Conservation (phyloP, 2,329 filamentous ascomycete genomes). For the Colletotrichum destructivum region DNA sequence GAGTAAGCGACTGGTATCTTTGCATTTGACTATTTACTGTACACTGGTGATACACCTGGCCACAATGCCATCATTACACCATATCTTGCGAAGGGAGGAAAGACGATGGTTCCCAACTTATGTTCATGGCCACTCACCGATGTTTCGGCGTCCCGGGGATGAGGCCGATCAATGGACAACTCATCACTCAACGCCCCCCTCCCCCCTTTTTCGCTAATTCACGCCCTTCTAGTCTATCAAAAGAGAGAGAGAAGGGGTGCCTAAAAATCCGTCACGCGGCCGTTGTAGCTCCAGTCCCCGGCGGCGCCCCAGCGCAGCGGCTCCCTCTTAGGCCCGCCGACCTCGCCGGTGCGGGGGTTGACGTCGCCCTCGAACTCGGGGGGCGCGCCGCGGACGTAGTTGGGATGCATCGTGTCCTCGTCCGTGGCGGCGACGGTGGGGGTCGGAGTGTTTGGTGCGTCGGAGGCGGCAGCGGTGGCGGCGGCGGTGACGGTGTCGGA, state of each 20-base stretch:
- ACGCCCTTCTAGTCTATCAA: no score
- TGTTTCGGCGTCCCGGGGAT: neutral
- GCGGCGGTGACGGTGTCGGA: slow-evolving; percentile 42
- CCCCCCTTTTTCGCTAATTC: neutral
- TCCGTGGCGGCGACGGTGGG: slow-evolving; percentile 49
- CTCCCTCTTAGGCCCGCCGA: slow-evolving; percentile 98
- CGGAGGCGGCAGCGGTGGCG: slow-evolving; percentile 34
- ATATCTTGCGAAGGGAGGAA: neutral
- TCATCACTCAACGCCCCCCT: neutral
- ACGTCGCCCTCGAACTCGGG: slow-evolving; percentile 94
- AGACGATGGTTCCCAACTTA: neutral
- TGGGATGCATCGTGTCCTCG: slow-evolving; percentile 70
- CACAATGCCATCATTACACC: neutral
- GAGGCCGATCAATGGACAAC: no score
- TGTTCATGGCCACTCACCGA: neutral
- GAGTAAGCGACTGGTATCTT: slow-evolving; percentile 17
- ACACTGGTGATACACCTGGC: slow-evolving; percentile 13
- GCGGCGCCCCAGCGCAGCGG: slow-evolving; percentile 86
- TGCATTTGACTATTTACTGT: slow-evolving; percentile 4
- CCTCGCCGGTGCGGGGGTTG: slow-evolving; percentile 95
- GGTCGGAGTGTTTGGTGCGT: slow-evolving; percentile 35
- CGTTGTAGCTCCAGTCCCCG: slow-evolving; percentile 94
- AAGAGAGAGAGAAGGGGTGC: neutral
- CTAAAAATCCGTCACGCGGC: slow-evolving; percentile 91
- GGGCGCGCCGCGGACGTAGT: slow-evolving; percentile 81